Base-by-base conservation (phyloP, 345 rosid species). In the Geranium brycei region DNA sequence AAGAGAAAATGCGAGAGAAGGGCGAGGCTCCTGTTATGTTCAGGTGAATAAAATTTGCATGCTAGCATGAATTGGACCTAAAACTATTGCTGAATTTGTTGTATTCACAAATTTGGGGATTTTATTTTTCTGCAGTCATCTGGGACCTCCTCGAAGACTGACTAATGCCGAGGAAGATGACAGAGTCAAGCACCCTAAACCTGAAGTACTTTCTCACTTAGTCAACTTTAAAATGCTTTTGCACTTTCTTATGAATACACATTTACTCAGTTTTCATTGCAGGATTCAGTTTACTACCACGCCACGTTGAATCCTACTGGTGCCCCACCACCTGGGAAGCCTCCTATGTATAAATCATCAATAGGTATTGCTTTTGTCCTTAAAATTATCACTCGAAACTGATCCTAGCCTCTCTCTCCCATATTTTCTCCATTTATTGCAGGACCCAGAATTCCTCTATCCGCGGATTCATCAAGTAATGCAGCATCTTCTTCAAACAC, bases 291-390 rank as follows among this genome's bases (percentile, higher is more conserved):
- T 64, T 93, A 93, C 66, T 93, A 85, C 77, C 99, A 90, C 65
- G 96, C 99, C 62, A 86, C 97, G 2, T 76, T 93, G 73, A 93
- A 93, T 81, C 99, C 99, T 1, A 86, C 95, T 14, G 99, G 99
- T 18, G 97, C 97, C 51, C 97, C 99, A 51, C 99, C 97, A 38
- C 99, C 99, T 47, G 99, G 99, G 76, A 93, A 93, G 73, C 97
- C 95, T 64, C 99, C 96, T 4, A 86, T 88, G 97, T 93, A 88
- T 68, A 81, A 86, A 64, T 88, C 99, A 61, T 85, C 95, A 5
- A 86, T 92, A 79, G 98, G 93, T 84, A 58, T 69, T 64, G 71
- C 74, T 72, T 19, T 51, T 57, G 12, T 16, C 17, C 14, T 23
- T 66, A 19, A 58, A 30, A 51, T 38, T 67, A 31, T 61, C 60